Conservation (phyloP, 176 grass and related monocot species). For the Calamus simplicifolius region DNA sequence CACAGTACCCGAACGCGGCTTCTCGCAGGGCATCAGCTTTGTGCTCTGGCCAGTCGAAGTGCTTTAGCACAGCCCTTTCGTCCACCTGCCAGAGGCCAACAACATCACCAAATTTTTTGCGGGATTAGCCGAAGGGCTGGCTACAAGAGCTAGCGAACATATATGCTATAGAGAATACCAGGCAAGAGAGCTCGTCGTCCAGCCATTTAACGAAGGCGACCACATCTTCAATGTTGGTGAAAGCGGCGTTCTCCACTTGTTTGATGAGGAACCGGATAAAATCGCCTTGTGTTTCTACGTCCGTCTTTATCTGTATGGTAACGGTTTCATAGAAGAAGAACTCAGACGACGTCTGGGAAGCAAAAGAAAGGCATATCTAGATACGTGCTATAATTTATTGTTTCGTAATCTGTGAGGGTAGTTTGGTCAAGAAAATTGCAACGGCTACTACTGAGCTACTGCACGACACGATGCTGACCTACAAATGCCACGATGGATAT, state of each 20-base stretch:
- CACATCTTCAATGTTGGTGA: slow-evolving; percentile 70
- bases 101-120: too few relatives aligned
- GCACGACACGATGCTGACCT: too few relatives aligned
- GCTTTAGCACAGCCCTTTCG: slow-evolving; percentile 96
- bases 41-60: slow-evolving; percentile 95
- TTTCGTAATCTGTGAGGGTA: too few relatives aligned
- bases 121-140: too few relatives aligned
- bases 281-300: slow-evolving; percentile 87
- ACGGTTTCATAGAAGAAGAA: not conserved
- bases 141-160: too few relatives aligned
- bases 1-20: slow-evolving; percentile 91
- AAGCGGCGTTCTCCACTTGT: slow-evolving; percentile 56
- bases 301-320: slow-evolving; percentile 82
- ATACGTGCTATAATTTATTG: too few relatives aligned
- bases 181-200: slow-evolving; percentile 83
- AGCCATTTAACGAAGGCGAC: slow-evolving; percentile 99
- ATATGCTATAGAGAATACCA: slow-evolving; percentile 28
- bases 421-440: too few relatives aligned
- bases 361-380: not conserved
- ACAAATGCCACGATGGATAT: too few relatives aligned
- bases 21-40: slow-evolving; percentile 96
- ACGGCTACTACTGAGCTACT: too few relatives aligned
- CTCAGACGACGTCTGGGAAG: slow-evolving; percentile 8
- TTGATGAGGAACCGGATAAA: slow-evolving; percentile 89
- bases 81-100: slow-evolving; percentile 49